phyloP scores from a whole-genome alignment of 176 grass and related monocot species.

The Carex littledalei region DNA sequence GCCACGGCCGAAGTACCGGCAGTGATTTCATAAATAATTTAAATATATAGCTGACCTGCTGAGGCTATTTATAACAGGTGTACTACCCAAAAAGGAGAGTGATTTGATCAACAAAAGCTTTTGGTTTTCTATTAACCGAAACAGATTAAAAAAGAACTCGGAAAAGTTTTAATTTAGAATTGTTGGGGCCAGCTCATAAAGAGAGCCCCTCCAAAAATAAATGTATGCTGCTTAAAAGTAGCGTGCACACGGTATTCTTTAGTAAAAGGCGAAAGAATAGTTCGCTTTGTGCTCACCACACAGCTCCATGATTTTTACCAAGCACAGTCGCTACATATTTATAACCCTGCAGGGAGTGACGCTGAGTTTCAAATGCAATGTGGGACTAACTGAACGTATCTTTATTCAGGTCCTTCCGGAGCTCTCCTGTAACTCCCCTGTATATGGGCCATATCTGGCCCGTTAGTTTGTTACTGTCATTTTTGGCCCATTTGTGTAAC shows the following conservation, averaged over 20 bases:
- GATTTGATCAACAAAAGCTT: too few species aligned
- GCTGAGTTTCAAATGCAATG: background rate
- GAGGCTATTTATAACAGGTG: too few species aligned
- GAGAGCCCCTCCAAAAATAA: background rate
- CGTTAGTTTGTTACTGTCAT: background rate
- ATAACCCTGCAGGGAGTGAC: background rate
- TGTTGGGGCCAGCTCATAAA: background rate
- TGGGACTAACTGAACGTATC: background rate
- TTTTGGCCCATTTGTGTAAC: background rate
- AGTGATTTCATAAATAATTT: background rate
- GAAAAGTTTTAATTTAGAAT: background rate
- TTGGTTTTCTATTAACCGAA: too few species aligned
- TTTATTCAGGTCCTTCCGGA: background rate
- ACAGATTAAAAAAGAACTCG: background rate
- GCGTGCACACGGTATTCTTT: conserved; percentile 59
- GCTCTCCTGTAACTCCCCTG: background rate
- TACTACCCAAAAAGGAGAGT: too few species aligned
- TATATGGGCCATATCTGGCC: background rate
- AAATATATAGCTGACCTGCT: too few species aligned
- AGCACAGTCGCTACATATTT: background rate
- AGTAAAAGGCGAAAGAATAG: conserved; percentile 71
- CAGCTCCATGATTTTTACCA: conserved; percentile 19
- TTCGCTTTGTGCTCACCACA: conserved; percentile 55
- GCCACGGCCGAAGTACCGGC: conserved; percentile 55
- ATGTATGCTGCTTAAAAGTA: conserved; percentile 14